phyloP scores from a whole-genome alignment of 495 filamentous ascomycete genomes.

The Eremomyces bilateralis region DNA sequence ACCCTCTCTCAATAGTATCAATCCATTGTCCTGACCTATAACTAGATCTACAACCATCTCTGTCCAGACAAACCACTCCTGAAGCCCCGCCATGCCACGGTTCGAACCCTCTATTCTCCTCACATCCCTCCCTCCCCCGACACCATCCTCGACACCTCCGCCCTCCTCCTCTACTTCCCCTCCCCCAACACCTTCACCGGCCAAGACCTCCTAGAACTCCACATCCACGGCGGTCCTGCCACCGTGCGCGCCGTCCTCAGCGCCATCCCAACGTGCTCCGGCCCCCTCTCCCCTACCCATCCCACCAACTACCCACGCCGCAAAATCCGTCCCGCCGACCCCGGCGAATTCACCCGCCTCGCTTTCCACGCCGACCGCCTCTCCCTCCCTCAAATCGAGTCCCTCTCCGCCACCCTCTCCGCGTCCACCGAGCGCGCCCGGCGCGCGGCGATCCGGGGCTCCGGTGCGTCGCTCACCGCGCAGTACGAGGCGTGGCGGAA shows the following conservation, averaged over 20 bases:
- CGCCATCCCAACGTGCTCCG: conserved; percentile 35
- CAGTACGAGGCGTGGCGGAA: conserved; percentile 73
- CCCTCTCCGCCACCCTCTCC: conserved; percentile 61
- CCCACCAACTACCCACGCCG: neutral
- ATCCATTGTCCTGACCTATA: neutral
- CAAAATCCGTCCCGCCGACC: conserved; percentile 70
- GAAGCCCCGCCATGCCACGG: conserved; percentile 50
- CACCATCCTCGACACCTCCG: conserved; percentile 51
- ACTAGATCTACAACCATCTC: conserved; percentile 51
- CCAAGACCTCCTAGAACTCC: conserved; percentile 79
- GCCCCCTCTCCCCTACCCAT: too few relatives aligned
- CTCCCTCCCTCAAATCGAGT: conserved; percentile 83
- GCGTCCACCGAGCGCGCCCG: conserved; percentile 92
- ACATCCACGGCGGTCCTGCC: conserved; percentile 82
- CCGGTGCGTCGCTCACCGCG: conserved; percentile 42
- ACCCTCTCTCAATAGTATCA: neutral
- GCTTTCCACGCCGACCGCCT: conserved; percentile 77
- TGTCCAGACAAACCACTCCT: conserved; percentile 44
- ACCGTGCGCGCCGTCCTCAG: conserved; percentile 65
- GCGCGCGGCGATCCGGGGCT: conserved; percentile 59
- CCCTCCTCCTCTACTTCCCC: conserved; percentile 77
- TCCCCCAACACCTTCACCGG: conserved; percentile 69
- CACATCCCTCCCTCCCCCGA: conserved; percentile 13
- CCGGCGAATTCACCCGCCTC: conserved; percentile 85
- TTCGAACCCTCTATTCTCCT: conserved; percentile 61